Percentiles rank a stretch among this genome's conserved stretches.
Evolutionary conservation across 805 yeast species (phyloP).

Genomic region (Lipomyces orientalis): DNA sequence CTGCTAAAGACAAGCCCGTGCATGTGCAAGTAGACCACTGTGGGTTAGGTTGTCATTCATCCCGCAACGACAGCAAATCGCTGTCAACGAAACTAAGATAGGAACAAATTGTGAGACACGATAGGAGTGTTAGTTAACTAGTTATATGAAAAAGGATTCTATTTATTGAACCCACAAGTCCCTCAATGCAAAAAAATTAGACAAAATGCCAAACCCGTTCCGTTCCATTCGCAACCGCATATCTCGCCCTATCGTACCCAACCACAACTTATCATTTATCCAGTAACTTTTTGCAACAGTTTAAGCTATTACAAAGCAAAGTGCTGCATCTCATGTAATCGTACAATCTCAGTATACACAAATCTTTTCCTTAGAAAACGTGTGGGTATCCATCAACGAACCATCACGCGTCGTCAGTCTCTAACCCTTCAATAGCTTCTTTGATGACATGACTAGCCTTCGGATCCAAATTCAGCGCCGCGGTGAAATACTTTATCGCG

Average conservation of each 20-base stretch:
- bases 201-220: slow-evolving; percentile 3
- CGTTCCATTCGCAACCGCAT: not conserved
- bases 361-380: not conserved
- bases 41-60: not conserved
- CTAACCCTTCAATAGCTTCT: slow-evolving; percentile 70
- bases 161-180: not conserved
- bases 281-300: not conserved
- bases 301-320: not conserved
- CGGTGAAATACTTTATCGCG: slow-evolving; percentile 85
- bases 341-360: not conserved
- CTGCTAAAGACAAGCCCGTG: no score
- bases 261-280: not conserved
- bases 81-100: no score
- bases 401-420: slow-evolving; percentile 13
- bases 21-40: not conserved
- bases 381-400: not conserved
- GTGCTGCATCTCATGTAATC: not conserved
- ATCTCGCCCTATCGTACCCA: not conserved
- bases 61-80: no score
- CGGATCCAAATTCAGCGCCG: slow-evolving; percentile 90
- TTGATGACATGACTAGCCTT: slow-evolving; percentile 71
- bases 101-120: no score
- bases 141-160: not conserved
- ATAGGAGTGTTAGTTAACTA: no score
- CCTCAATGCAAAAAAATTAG: not conserved